Conservation (phyloP, 2,329 filamentous ascomycete species). For the Cryoendolithus antarcticus region DNA sequence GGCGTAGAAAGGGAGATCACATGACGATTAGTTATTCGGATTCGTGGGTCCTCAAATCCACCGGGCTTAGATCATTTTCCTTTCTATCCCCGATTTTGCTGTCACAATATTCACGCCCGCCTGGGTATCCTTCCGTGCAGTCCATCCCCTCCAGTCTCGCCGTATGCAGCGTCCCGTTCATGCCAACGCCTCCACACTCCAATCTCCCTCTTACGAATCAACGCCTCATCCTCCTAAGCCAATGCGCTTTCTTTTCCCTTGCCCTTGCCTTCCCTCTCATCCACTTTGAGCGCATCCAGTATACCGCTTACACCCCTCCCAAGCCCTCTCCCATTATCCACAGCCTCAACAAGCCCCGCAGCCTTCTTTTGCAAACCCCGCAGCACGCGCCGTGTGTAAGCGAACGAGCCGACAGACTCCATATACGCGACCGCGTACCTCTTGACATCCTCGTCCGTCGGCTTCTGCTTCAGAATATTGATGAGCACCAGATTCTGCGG, state of each 20-base stretch:
- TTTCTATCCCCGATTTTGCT: no score
- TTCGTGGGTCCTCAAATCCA: no score
- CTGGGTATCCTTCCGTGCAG: not conserved
- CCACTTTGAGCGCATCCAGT: slow-evolving; percentile 28
- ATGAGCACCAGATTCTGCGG: slow-evolving; percentile 66
- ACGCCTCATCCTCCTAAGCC: slow-evolving; percentile 2
- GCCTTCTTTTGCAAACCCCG: slow-evolving; percentile 32
- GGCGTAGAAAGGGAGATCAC: no score
- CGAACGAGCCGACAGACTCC: slow-evolving; percentile 79
- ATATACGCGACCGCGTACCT: slow-evolving; percentile 83
- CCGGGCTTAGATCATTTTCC: no score
- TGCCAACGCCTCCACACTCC: no score
- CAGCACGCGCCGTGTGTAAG: slow-evolving; percentile 59
- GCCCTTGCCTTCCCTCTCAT: slow-evolving; percentile 7
- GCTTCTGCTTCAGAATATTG: slow-evolving; percentile 87
- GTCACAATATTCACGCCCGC: no score
- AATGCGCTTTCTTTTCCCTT: no score
- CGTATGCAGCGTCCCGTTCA: not conserved
- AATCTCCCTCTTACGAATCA: not conserved
- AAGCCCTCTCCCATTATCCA: slow-evolving; percentile 25
- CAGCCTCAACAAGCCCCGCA: slow-evolving; percentile 29
- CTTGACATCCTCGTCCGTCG: slow-evolving; percentile 77
- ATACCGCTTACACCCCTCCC: slow-evolving; percentile 29
- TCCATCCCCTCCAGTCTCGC: not conserved
- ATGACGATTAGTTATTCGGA: no score